Evolutionary conservation across 129 eudicot species (phyloP).

Genomic region (Flaveria bidentis): DNA sequence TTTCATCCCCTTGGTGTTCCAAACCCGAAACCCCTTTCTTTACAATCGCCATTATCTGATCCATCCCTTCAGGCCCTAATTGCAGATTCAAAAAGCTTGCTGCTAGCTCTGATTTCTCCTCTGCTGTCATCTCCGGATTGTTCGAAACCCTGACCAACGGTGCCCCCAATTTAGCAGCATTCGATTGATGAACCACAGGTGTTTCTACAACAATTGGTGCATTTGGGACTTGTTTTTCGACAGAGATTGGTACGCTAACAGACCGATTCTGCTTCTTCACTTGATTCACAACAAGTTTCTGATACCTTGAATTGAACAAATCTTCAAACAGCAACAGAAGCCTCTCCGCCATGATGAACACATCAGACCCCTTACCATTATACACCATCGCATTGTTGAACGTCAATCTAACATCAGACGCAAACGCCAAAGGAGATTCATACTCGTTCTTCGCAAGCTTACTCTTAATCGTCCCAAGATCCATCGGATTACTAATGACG

Average conservation of each 20-base stretch:
- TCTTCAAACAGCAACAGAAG: conserved; percentile 36
- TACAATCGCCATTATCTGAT: conserved; percentile 36
- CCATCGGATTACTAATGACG: conserved; percentile 54
- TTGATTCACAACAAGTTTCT: conserved; percentile 18
- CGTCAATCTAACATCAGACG: conserved; percentile 57
- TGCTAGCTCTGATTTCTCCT: conserved; percentile 44
- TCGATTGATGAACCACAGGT: too few relatives aligned
- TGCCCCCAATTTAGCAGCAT: neutral
- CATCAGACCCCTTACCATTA: conserved; percentile 53
- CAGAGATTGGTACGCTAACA: neutral
- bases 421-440: conserved; percentile 44
- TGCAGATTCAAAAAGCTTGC: conserved; percentile 29
- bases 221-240: neutral
- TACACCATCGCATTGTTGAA: conserved; percentile 63
- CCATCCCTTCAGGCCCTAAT: conserved; percentile 25
- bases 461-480: conserved; percentile 55
- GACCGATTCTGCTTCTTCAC: conserved; percentile 6
- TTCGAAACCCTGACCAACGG: neutral
- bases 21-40: conserved; percentile 33
- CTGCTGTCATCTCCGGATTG: conserved; percentile 37
- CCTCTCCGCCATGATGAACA: conserved; percentile 36
- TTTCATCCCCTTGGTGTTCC: conserved; percentile 36
- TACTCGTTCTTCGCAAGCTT: conserved; percentile 42
- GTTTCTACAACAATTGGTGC: too few relatives aligned
- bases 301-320: conserved; percentile 26